Base-by-base conservation (phyloP, 306 rosid species). In the Mimosa bimucronata region DNA sequence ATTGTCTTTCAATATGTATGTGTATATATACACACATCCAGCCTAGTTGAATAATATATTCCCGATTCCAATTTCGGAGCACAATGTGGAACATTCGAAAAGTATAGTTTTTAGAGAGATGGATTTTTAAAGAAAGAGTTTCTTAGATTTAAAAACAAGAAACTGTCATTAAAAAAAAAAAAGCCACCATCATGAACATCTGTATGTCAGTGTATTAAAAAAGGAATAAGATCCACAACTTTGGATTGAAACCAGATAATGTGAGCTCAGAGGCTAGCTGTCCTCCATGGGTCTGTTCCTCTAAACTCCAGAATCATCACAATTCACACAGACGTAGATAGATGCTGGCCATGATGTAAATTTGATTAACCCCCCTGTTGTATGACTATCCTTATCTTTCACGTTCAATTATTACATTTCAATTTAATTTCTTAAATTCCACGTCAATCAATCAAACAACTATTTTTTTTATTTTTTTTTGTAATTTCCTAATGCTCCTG, bases 51-150 rank as follows among this genome's bases (percentile, higher is more conserved):
- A 16, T 16, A 50, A 18, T 50, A 18, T 53, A 25, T 23, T 21
- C 9, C 21, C 65, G 12, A 58, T 25, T 11, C 31, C 16, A 23
- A 11, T 9, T 26, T 10, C 34, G 7, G 2, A 25, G 65, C 31
- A 25, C 65, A 4, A 23, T 3, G 10, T 13, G 69, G 70, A 62
- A 80, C 71, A 80, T 79, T 85, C 79, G 77, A 77, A 77, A 65
- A 13, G 52, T 69, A 41, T 30, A 25, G 70, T 71, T 80, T n/a
- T 45, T 46, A 38, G 66, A 74, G 58, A 46, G n/a, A 7, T 7
- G 7, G 9, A 37, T 34, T 34, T 34, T 58, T 9, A 11, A 23
- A 57, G n/a, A n/a, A 23, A 23, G 64, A 58, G 7, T 58, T 58
- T 25, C 30, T 58, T 58, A 23, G 14, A 58, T 60, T 60, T 26